phyloP scores from a whole-genome alignment of 371 early-diverging fungal species.

The Saksenaea vasiformis region DNA sequence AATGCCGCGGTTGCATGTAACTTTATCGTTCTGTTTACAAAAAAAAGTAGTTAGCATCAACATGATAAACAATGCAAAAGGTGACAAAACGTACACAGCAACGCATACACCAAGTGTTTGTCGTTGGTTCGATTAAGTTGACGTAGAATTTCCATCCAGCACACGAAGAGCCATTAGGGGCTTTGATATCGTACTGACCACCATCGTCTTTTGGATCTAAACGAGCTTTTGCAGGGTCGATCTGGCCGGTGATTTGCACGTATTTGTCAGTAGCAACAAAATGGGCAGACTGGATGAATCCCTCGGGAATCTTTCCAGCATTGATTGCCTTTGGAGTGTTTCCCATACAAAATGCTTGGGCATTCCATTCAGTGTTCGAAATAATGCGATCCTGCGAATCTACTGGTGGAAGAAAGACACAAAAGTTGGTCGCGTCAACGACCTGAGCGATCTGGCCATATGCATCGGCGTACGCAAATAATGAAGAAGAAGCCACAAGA shows the following conservation, averaged over 20 bases:
- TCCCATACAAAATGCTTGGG: constrained; percentile 53
- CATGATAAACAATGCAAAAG: neutral
- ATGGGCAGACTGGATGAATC: constrained; percentile 57
- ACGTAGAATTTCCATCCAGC: constrained; percentile 57
- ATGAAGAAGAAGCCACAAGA: neutral
- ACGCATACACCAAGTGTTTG: constrained; percentile 57
- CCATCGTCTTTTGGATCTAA: constrained; percentile 52
- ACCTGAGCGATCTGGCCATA: constrained; percentile 37
- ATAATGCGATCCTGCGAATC: constrained; percentile 42
- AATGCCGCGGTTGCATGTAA: constrained; percentile 49
- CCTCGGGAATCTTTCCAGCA: constrained; percentile 44
- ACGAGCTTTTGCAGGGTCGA: constrained; percentile 51
- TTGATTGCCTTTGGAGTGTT: constrained; percentile 41
- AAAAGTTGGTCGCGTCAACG: constrained; percentile 46
- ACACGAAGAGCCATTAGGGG: constrained; percentile 18
- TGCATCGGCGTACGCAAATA: constrained; percentile 9
- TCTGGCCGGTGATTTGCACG: constrained; percentile 62
- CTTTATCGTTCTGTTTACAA: constrained; percentile 28
- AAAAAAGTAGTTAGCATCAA: neutral
- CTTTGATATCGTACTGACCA: constrained; percentile 44
- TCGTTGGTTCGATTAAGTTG: constrained; percentile 56
- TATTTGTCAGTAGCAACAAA: constrained; percentile 40
- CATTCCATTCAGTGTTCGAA: constrained; percentile 47
- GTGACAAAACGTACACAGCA: constrained; percentile 50
- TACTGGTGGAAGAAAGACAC: constrained; percentile 57